phyloP scores from a whole-genome alignment of 1,284 basidiomycete genomes.

The Schizophyllum commune region DNA sequence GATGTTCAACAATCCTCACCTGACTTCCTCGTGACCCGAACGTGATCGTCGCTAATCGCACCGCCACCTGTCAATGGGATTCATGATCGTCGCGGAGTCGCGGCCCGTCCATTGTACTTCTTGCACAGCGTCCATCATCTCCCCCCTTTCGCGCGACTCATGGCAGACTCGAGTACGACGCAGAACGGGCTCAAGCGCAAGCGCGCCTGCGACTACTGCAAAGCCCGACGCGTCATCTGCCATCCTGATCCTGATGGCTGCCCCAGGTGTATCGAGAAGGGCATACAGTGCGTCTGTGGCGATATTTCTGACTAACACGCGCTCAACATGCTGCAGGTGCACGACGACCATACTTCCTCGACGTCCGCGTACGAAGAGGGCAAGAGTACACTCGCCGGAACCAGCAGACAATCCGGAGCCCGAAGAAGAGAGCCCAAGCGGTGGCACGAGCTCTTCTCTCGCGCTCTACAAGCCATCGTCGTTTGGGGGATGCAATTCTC shows the following conservation, averaged over 20 bases:
- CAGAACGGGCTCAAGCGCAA: constrained; percentile 13
- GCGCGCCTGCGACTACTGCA: constrained; percentile 3
- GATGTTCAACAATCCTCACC: too few species aligned
- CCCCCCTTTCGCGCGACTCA: neutral
- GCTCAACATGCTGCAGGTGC: neutral
- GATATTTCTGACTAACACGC: neutral
- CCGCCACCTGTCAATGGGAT: too few species aligned
- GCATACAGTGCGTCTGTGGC: neutral
- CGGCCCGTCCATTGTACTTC: too few species aligned
- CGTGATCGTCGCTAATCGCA: too few species aligned
- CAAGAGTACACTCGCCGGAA: too few species aligned
- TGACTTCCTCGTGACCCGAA: too few species aligned
- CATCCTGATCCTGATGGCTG: neutral
- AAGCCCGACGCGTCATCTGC: neutral
- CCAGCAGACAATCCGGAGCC: too few species aligned
- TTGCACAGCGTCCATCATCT: too few species aligned
- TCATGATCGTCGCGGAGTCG: too few species aligned
- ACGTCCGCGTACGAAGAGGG: too few species aligned
- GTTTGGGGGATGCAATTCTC: too few species aligned
- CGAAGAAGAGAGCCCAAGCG: too few species aligned
- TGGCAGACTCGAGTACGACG: neutral
- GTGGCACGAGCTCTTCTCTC: neutral
- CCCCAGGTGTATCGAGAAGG: constrained; percentile 1
- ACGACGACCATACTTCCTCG: neutral
- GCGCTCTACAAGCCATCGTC: neutral